These are phyloP conservation scores for Microbotryum violaceum DNA, from an alignment of 1,284 basidiomycete genomes.

Conservation along the genomic window DNA sequence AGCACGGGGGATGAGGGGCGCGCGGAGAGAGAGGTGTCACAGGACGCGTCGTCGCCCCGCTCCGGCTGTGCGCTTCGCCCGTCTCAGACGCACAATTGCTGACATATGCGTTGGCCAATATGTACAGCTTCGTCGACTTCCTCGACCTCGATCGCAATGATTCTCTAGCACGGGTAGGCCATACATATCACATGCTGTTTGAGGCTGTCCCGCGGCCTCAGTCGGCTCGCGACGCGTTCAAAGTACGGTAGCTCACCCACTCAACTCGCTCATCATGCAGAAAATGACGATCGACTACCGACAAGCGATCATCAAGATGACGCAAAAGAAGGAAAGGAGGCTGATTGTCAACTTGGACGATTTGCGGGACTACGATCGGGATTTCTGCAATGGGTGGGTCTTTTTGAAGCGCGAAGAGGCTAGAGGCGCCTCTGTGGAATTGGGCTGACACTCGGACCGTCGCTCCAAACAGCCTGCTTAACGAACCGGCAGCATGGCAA, in stretches of 20 bases:
- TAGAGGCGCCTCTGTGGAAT: not conserved
- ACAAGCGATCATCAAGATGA: slow-evolving; percentile 75
- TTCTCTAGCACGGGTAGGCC: slow-evolving; percentile 17
- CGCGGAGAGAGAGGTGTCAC: not conserved
- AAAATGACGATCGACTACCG: slow-evolving; percentile 57
- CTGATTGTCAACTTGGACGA: slow-evolving; percentile 96
- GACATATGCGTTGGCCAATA: not conserved
- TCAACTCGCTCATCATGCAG: slow-evolving; percentile 7
- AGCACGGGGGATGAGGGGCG: not conserved
- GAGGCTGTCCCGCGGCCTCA: not conserved
- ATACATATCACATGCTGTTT: too few species aligned
- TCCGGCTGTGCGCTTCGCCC: not conserved
- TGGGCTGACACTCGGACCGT: not conserved
- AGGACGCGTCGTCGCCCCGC: too few species aligned
- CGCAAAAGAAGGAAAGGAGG: slow-evolving; percentile 74
- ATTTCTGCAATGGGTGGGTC: slow-evolving; percentile 50
- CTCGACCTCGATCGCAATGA: slow-evolving; percentile 24
- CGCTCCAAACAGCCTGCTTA: slow-evolving; percentile 57
- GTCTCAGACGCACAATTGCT: not conserved
- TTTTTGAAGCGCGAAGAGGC: slow-evolving; percentile 3
- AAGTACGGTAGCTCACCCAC: not conserved
- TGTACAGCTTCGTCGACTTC: slow-evolving; percentile 24
- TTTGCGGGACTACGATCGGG: slow-evolving; percentile 84
- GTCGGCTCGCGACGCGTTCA: not conserved
- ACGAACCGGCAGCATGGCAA: slow-evolving; percentile 80